Evolutionary conservation across 2,329 filamentous ascomycete species (phyloP).

Genomic region (Plectosphaerella sp.): DNA sequence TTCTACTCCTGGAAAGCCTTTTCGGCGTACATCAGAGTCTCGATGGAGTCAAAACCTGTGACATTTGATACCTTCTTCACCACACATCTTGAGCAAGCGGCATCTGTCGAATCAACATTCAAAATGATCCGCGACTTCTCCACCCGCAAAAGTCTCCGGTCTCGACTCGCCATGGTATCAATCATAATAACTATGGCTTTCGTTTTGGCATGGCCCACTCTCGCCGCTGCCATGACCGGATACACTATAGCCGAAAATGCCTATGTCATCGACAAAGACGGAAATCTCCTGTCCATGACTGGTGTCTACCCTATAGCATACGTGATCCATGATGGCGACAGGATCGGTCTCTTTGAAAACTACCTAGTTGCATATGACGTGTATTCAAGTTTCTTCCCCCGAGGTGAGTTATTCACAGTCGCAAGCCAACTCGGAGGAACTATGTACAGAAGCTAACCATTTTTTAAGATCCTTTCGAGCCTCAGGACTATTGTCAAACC

Average conservation of each 20-base stretch:
- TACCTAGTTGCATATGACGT: too few species aligned
- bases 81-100: slow-evolving; percentile 16
- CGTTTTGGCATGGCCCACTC: slow-evolving; percentile 19
- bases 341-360: too few species aligned
- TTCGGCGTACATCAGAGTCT: slow-evolving; percentile 17
- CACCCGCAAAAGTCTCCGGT: too few species aligned
- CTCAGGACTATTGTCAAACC: too few species aligned
- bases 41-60: slow-evolving; percentile 17
- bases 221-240: slow-evolving; percentile 22
- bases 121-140: slow-evolving; percentile 7
- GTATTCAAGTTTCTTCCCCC: too few species aligned
- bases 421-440: too few species aligned
- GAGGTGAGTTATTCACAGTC: too few species aligned
- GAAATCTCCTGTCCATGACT: slow-evolving; percentile 10
- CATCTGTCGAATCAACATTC: slow-evolving; percentile 13
- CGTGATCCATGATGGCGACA: too few species aligned
- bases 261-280: slow-evolving; percentile 12
- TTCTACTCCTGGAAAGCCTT: slow-evolving; percentile 21
- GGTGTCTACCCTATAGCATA: slow-evolving; percentile 10
- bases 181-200: slow-evolving; percentile 18
- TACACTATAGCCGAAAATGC: slow-evolving; percentile 16
- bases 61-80: slow-evolving; percentile 20
- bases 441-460: too few species aligned
- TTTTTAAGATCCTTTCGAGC: too few species aligned
- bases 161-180: slow-evolving; percentile 5